A percentile compares a stretch with the other conserved stretches of the same genome.
Evolutionary conservation across 768 basidiomycete genomes (phyloP).

Genomic region (Naganishia vishniacii): DNA sequence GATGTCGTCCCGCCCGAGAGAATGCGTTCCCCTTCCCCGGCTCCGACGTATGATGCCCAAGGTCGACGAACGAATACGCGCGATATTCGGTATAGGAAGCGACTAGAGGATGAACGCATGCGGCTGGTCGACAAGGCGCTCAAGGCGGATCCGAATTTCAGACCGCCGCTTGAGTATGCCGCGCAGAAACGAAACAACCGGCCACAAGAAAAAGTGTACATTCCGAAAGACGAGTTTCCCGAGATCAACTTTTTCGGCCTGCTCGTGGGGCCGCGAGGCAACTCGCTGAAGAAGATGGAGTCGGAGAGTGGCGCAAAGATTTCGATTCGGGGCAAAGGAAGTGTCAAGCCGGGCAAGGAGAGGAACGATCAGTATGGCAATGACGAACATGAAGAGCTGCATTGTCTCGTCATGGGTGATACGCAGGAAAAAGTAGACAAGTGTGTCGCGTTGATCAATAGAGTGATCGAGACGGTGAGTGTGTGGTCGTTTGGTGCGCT

Average conservation of each 20-base stretch:
- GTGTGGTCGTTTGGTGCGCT: too few species aligned
- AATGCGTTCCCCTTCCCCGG: constrained; percentile 91
- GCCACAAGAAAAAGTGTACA: constrained; percentile 96
- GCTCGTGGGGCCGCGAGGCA: constrained; percentile 94
- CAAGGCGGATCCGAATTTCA: constrained; percentile 97
- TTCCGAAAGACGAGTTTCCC: constrained; percentile 98
- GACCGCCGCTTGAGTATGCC: constrained; percentile 92
- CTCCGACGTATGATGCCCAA: constrained; percentile 93
- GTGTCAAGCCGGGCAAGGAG: constrained; percentile 97
- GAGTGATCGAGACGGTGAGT: constrained; percentile 91
- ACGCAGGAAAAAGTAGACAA: constrained; percentile 80
- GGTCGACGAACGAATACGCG: constrained; percentile 98
- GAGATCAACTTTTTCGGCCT: constrained; percentile 99
- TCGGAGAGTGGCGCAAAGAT: constrained; percentile 96
- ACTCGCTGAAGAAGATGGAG: constrained; percentile 99
- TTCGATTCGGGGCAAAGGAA: constrained; percentile 94
- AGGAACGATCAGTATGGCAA: constrained; percentile 88
- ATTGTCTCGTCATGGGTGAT: constrained; percentile 92
- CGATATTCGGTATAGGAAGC: constrained; percentile 95
- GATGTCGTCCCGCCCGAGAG: constrained; percentile 93
- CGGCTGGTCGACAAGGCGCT: constrained; percentile 89
- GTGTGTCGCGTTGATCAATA: constrained; percentile 94
- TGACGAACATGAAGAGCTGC: constrained; percentile 97
- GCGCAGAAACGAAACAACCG: constrained; percentile 81
- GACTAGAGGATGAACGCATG: constrained; percentile 62